These are phyloP conservation scores for Mucor saturninus DNA, from an alignment of 371 early-diverging fungal species.

Conservation along the genomic window DNA sequence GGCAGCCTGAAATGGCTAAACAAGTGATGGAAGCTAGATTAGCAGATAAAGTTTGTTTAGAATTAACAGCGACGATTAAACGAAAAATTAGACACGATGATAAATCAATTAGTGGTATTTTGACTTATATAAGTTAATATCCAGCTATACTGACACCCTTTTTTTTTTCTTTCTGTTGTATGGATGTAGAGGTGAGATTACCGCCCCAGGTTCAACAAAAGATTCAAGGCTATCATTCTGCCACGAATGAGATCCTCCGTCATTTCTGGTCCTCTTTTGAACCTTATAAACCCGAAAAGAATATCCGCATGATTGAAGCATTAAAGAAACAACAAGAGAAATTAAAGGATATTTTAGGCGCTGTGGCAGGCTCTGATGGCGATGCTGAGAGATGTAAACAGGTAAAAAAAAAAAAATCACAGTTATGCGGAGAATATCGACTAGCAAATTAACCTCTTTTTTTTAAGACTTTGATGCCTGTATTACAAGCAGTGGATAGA, in stretches of 20 bases:
- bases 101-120: slow-evolving; percentile 35
- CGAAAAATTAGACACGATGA: slow-evolving; percentile 37
- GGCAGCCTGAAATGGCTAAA: slow-evolving; percentile 49
- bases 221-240: slow-evolving; percentile 58
- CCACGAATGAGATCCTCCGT: slow-evolving; percentile 67
- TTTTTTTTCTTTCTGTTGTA: background rate
- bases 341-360: slow-evolving; percentile 46
- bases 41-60: slow-evolving; percentile 41
- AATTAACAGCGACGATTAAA: slow-evolving; percentile 41
- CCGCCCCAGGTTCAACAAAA: slow-evolving; percentile 54
- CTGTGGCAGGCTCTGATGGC: slow-evolving; percentile 35
- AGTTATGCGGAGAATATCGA: background rate
- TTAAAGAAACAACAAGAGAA: slow-evolving; percentile 57
- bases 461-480: slow-evolving; percentile 53
- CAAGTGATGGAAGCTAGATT: slow-evolving; percentile 37
- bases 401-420: slow-evolving; percentile 32
- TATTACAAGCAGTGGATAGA: slow-evolving; percentile 50
- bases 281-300: slow-evolving; percentile 58
- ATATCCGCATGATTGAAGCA: slow-evolving; percentile 58
- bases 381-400: slow-evolving; percentile 42
- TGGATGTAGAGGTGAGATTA: slow-evolving; percentile 38
- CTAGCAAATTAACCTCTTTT: background rate
- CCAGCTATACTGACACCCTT: background rate
- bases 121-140: too few species aligned
- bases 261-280: slow-evolving; percentile 68